Evolutionary conservation across 2,329 filamentous ascomycete species (phyloP).

Genomic region (Tolypocladium guangdongense): DNA sequence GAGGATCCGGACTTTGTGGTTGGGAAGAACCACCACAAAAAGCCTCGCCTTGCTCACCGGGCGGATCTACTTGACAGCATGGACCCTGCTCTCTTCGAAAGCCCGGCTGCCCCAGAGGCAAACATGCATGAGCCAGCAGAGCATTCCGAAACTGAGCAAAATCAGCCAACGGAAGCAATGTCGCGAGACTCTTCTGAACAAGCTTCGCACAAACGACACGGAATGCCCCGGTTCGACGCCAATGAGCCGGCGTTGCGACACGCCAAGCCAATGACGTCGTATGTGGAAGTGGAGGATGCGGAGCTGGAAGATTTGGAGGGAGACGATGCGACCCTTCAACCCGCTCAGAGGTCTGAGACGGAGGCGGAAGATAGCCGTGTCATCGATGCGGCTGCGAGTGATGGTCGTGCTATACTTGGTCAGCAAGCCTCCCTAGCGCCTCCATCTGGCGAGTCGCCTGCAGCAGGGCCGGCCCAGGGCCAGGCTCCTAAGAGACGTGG

Average conservation of each 20-base stretch:
- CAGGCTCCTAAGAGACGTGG: slow-evolving; percentile 13
- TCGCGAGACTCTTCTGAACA: slow-evolving; percentile 5
- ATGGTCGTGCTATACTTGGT: slow-evolving; percentile 18
- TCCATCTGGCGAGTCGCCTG: slow-evolving; percentile 1
- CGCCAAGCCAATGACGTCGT: slow-evolving; percentile 40
- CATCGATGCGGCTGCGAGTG: slow-evolving; percentile 29
- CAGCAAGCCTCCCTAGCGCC: neutral
- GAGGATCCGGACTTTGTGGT: slow-evolving; percentile 43
- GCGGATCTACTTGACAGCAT: slow-evolving; percentile 28
- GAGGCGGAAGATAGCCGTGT: slow-evolving; percentile 8
- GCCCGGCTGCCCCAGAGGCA: slow-evolving; percentile 6
- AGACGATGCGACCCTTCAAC: slow-evolving; percentile 24
- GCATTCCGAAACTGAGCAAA: slow-evolving; percentile 7
- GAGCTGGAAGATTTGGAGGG: slow-evolving; percentile 31
- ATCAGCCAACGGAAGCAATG: slow-evolving; percentile 3
- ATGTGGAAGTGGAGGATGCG: slow-evolving; percentile 35
- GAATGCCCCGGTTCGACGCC: slow-evolving; percentile 23
- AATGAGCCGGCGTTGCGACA: slow-evolving; percentile 40
- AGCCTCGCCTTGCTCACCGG: slow-evolving; percentile 16
- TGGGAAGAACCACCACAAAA: slow-evolving; percentile 33
- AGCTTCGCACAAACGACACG: slow-evolving; percentile 10
- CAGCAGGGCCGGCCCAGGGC: neutral
- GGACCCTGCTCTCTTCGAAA: slow-evolving; percentile 42
- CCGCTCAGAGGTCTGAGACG: neutral
- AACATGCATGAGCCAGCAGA: slow-evolving; percentile 9